Evolutionary conservation across 2,329 filamentous ascomycete genomes (phyloP), one percentile per base, ranked within the genome.

Genomic region (Paraphoma chrysanthemicola): DNA sequence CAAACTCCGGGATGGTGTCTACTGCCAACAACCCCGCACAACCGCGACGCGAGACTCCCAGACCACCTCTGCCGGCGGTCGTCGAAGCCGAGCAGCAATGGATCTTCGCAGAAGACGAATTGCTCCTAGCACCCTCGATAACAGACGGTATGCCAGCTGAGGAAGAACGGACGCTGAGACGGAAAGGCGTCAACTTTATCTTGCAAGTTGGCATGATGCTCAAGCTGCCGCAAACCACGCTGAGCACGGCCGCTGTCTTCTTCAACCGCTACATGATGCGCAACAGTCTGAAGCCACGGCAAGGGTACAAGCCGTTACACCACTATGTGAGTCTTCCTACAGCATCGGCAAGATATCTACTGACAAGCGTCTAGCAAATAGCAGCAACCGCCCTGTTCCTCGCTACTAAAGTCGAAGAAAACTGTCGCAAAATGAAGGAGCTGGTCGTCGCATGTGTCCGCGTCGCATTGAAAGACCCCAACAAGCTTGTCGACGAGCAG

Each of bases 251-350:
- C 0, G 90, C 91, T 16, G 90, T 97, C 43, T 98, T 96, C 81
- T 93, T 99, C 76, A 94, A 99, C 77, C 88, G 95, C 31, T 98
- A 97, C 76, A 93, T 93, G 74, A 97, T 98, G 92, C 89, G 93
- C 61, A 88, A 85, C 71, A 94, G 88, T 72, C 89, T 96, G 85
- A 88, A 90, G 47, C 85, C 89, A 67, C 86, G 90, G 69, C 90
- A 88, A 61, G 80, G 80, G 52, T 82, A 82, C 50, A 81, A 81
- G 44, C 92, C 92, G 12, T 86, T 96, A 46, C 94, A 97, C 75
- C 93, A 97, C 68, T 98, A 97, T 73, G 78, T 80, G 62, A 67
- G 78, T 70, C 28, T 12, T 28, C 48, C 29, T 41, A 7, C 8
- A 6, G 18, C 17, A 9, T 6, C 9, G 10, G 6, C n/a, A 17